phyloP scores from a whole-genome alignment of 345 rosid species.

The Eucalyptus polybractea region DNA sequence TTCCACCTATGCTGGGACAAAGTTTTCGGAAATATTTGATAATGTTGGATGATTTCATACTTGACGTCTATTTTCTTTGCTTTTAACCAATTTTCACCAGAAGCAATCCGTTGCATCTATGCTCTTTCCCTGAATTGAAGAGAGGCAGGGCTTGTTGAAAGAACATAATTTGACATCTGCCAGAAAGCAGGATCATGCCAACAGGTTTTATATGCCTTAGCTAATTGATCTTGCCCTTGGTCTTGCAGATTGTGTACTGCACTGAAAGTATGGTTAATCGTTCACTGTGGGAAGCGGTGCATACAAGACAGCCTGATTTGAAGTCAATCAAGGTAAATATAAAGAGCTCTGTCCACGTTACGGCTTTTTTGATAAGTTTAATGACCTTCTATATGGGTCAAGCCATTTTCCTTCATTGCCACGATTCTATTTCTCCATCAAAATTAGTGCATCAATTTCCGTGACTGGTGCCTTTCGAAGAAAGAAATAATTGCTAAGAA shows the following conservation, averaged over 20 bases:
- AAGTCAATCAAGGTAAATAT: conserved; percentile 37
- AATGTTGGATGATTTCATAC: background rate
- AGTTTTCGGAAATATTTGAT: background rate
- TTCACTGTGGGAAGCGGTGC: conserved; percentile 71
- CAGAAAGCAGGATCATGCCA: background rate
- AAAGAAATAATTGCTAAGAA: background rate
- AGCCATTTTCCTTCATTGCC: background rate
- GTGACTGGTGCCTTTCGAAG: background rate
- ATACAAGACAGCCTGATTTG: conserved; percentile 57
- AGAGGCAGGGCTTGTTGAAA: background rate
- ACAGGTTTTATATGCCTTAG: background rate
- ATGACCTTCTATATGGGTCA: background rate
- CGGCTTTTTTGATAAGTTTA: background rate
- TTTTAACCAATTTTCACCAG: background rate
- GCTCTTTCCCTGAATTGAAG: background rate
- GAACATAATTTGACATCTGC: background rate
- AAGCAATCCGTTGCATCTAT: background rate
- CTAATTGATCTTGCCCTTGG: background rate
- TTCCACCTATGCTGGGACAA: background rate
- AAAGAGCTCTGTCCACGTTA: background rate
- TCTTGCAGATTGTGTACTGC: conserved; percentile 44
- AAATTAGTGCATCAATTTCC: background rate
- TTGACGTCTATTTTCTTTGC: background rate
- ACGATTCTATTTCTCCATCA: background rate
- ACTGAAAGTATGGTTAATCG: conserved; percentile 60